phyloP scores from a whole-genome alignment of 108 stramenopile genomes.

The Discostella pseudostelligera region DNA sequence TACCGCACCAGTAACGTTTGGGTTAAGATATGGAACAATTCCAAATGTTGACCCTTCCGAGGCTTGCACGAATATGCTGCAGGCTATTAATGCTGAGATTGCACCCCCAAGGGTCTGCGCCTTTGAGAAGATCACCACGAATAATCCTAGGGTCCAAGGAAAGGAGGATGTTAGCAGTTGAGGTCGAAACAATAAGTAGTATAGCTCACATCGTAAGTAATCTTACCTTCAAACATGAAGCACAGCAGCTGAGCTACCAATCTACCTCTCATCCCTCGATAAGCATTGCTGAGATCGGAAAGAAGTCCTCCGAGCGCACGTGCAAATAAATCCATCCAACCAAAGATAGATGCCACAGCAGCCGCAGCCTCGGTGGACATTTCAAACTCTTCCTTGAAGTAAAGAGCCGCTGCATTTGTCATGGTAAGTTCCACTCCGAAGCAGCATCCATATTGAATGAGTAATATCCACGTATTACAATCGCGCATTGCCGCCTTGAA shows the following conservation, averaged over 20 bases:
- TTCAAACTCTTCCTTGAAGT: conserved; percentile 79
- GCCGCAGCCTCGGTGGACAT: conserved; percentile 73
- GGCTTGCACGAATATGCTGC: conserved; percentile 77
- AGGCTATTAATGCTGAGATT: conserved; percentile 61
- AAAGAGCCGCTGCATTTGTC: conserved; percentile 55
- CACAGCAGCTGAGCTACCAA: conserved; percentile 49
- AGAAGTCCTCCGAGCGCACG: conserved; percentile 69
- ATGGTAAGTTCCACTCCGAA: conserved; percentile 87
- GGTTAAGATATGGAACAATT: conserved; percentile 61
- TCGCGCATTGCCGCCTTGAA: conserved; percentile 47
- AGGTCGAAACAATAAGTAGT: conserved; percentile 9
- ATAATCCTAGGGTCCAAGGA: conserved; percentile 16
- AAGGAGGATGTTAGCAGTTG: not conserved
- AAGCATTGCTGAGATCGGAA: conserved; percentile 56
- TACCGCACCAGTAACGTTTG: conserved; percentile 54
- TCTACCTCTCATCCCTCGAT: conserved; percentile 76
- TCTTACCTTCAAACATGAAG: conserved; percentile 55
- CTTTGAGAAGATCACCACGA: conserved; percentile 62
- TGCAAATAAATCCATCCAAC: conserved; percentile 78
- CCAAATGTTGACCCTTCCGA: conserved; percentile 70
- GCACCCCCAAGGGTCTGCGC: conserved; percentile 56
- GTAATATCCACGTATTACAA: conserved; percentile 76
- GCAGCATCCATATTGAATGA: conserved; percentile 84
- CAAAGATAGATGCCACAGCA: conserved; percentile 75
- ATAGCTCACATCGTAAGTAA: not conserved